Conservation (phyloP, 192 early-diverging fungal species). For the Kappamyces sp. region DNA sequence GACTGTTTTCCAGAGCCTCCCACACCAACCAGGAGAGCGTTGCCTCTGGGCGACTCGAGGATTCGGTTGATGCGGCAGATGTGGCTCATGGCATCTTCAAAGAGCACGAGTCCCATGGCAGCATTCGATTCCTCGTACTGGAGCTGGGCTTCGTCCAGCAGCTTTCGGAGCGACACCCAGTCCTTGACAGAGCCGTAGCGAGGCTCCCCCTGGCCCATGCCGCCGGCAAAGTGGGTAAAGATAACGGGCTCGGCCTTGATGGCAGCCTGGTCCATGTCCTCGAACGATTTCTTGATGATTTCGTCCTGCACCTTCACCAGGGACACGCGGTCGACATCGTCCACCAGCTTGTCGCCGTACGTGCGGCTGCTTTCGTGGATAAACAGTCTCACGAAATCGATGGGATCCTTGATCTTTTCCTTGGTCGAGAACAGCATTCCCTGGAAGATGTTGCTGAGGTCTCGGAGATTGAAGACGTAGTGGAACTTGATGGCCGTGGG, state of each 20-base stretch:
- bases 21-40: conserved; percentile 59
- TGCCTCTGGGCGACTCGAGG: conserved; percentile 55
- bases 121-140: conserved; percentile 62
- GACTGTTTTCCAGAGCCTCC: conserved; percentile 61
- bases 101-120: conserved; percentile 58
- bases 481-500: conserved; percentile 63
- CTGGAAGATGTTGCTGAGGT: conserved; percentile 60
- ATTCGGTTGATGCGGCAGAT: conserved; percentile 61
- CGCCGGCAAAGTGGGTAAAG: conserved; percentile 54
- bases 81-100: conserved; percentile 64
- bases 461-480: conserved; percentile 61
- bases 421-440: conserved; percentile 56
- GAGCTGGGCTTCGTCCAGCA: conserved; percentile 55
- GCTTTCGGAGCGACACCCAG: conserved; percentile 43
- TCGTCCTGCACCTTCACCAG: conserved; percentile 51
- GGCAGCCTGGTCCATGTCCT: conserved; percentile 51
- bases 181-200: conserved; percentile 57
- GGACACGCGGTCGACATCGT: conserved; percentile 39
- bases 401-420: conserved; percentile 51
- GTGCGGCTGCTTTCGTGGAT: conserved; percentile 53
- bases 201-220: conserved; percentile 52
- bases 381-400: conserved; percentile 52
- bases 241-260: conserved; percentile 54
- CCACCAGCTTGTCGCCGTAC: conserved; percentile 59
- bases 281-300: conserved; percentile 55